These are phyloP conservation scores for Puccinia hordei DNA, from an alignment of 1,284 basidiomycete species.

Conservation along the genomic window DNA sequence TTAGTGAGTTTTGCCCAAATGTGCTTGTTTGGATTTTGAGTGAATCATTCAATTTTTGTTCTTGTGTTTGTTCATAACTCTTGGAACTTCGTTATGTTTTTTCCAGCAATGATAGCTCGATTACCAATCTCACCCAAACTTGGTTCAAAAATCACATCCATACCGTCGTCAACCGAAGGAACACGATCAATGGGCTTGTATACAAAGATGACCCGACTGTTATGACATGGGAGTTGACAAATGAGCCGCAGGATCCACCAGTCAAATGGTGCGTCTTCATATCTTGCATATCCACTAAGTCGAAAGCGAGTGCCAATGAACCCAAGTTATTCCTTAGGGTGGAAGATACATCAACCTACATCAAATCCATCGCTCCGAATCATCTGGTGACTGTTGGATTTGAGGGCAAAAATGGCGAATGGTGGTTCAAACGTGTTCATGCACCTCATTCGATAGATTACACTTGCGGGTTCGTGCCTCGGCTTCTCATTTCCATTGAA, in stretches of 20 bases:
- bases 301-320: not conserved
- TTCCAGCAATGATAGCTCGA: constrained; percentile 39
- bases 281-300: not conserved
- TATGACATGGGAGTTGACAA: constrained; percentile 55
- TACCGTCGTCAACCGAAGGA: constrained; percentile 53
- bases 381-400: constrained; percentile 55
- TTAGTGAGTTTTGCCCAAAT: constrained; percentile 48
- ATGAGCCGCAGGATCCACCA: constrained; percentile 54
- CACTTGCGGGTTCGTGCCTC: constrained; percentile 49
- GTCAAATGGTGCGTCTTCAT: constrained; percentile 26
- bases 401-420: constrained; percentile 55
- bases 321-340: constrained; percentile 46
- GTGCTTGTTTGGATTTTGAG: too few species aligned
- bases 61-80: constrained; percentile 17
- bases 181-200: constrained; percentile 54
- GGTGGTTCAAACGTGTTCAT: constrained; percentile 54
- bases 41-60: not conserved
- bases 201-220: constrained; percentile 55
- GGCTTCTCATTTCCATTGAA: not conserved
- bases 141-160: constrained; percentile 52
- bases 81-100: not conserved
- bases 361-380: constrained; percentile 53
- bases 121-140: constrained; percentile 32
- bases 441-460: constrained; percentile 52
- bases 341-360: constrained; percentile 52